phyloP scores from a whole-genome alignment of 2,329 filamentous ascomycete genomes.

The Aurifilum marmelostoma region DNA sequence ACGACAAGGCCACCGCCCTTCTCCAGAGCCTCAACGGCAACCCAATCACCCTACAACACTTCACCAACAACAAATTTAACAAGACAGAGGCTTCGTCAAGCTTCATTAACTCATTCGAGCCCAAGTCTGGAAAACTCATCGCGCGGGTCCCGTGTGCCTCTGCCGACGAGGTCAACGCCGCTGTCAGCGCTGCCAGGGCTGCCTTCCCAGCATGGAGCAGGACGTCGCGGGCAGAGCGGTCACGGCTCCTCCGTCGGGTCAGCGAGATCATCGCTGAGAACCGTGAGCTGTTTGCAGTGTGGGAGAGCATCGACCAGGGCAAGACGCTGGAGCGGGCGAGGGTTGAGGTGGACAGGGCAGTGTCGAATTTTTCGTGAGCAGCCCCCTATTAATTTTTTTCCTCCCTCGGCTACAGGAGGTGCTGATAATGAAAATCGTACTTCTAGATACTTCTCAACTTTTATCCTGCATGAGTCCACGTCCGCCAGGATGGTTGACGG shows the following conservation, averaged over 20 bases:
- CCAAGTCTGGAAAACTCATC: constrained; percentile 37
- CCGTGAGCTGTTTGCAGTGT: constrained; percentile 39
- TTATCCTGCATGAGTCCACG: constrained; percentile 40
- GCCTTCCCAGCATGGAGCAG: constrained; percentile 38
- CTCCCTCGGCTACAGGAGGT: neutral
- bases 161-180: constrained; percentile 33
- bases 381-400: neutral
- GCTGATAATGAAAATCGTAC: neutral
- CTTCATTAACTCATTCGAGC: constrained; percentile 37
- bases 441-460: constrained; percentile 42
- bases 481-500: constrained; percentile 39
- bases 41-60: constrained; percentile 32
- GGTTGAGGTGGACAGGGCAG: constrained; percentile 39
- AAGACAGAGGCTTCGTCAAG: constrained; percentile 21
- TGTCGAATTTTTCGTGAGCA: constrained; percentile 40
- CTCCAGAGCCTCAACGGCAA: constrained; percentile 24
- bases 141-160: constrained; percentile 35
- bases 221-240: constrained; percentile 34
- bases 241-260: constrained; percentile 34
- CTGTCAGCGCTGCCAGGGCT: constrained; percentile 32
- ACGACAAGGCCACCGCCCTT: constrained; percentile 35
- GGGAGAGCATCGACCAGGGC: constrained; percentile 43
- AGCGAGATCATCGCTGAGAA: constrained; percentile 36
- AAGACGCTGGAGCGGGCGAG: constrained; percentile 40
- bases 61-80: constrained; percentile 29